Percentiles rank a stretch among this genome's conserved stretches.
These are phyloP conservation scores for Pseudomicrostroma phylloplanum DNA, from an alignment of 1,284 basidiomycete species.

Conservation along the genomic window DNA sequence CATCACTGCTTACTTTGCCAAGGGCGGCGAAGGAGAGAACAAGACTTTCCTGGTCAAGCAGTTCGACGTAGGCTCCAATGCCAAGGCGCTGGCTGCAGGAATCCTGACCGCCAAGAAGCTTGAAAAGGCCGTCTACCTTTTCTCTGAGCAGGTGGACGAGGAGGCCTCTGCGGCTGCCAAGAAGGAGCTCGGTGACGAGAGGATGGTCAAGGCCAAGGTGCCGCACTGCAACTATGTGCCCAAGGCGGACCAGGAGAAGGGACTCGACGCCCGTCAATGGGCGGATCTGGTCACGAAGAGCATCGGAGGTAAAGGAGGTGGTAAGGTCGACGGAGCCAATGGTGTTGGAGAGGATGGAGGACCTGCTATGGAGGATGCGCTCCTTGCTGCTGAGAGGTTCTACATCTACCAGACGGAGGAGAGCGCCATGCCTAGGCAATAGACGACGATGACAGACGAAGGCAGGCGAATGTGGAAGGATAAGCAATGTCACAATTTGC, in stretches of 20 bases:
- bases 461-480: not conserved
- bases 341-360: slow-evolving; percentile 44
- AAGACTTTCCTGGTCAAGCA: slow-evolving; percentile 66
- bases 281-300: slow-evolving; percentile 32
- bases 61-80: slow-evolving; percentile 56
- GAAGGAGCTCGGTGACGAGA: slow-evolving; percentile 21
- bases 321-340: slow-evolving; percentile 44
- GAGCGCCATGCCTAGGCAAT: slow-evolving; percentile 14
- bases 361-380: slow-evolving; percentile 37
- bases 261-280: slow-evolving; percentile 45
- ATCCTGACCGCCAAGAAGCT: slow-evolving; percentile 71
- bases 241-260: slow-evolving; percentile 28
- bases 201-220: slow-evolving; percentile 61
- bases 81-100: slow-evolving; percentile 64
- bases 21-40: slow-evolving; percentile 58
- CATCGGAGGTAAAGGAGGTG: slow-evolving; percentile 44
- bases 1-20: slow-evolving; percentile 59
- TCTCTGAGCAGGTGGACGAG: slow-evolving; percentile 62
- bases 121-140: slow-evolving; percentile 77
- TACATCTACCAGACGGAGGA: slow-evolving; percentile 14
- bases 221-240: slow-evolving; percentile 83
- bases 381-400: slow-evolving; percentile 19
- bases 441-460: not conserved
- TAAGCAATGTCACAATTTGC: not conserved
- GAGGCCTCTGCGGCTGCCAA: slow-evolving; percentile 46